Percentiles rank a stretch among this genome's conserved stretches.
Conservation (phyloP, 805 yeast genomes). For the Pichia exigua region DNA sequence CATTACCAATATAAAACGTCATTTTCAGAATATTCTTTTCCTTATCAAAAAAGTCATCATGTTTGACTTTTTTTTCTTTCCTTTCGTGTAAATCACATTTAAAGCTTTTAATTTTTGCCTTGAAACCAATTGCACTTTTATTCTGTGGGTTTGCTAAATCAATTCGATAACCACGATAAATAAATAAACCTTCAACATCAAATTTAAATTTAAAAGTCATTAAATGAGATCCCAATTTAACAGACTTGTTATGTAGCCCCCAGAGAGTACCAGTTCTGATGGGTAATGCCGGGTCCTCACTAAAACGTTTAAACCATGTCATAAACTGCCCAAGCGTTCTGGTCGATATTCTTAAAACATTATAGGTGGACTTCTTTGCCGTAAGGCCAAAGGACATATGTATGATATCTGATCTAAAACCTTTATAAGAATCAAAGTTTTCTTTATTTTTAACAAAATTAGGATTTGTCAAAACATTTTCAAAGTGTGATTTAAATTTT, state of each 20-base stretch:
- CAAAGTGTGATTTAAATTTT: constrained; percentile 48
- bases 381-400: constrained; percentile 56
- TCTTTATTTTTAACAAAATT: constrained; percentile 35
- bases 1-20: constrained; percentile 56
- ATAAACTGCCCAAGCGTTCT: constrained; percentile 55
- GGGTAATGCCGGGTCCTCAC: constrained; percentile 70
- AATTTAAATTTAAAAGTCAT: constrained; percentile 73
- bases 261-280: constrained; percentile 67
- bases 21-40: constrained; percentile 46
- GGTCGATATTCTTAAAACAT: constrained; percentile 71
- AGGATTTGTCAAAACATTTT: constrained; percentile 48
- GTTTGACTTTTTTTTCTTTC: constrained; percentile 39
- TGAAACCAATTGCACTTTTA: constrained; percentile 53
- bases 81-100: constrained; percentile 57
- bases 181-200: constrained; percentile 57
- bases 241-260: constrained; percentile 43
- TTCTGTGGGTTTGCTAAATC: constrained; percentile 34
- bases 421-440: constrained; percentile 68
- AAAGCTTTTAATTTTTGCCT: constrained; percentile 48
- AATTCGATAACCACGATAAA: constrained; percentile 61
- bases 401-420: constrained; percentile 70
- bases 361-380: constrained; percentile 32
- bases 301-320: constrained; percentile 77
- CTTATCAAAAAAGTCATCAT: constrained; percentile 41
- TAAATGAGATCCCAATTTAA: constrained; percentile 69